These are phyloP conservation scores for Albatrellus sp. DNA, from an alignment of 1,284 basidiomycete species.

Conservation along the genomic window DNA sequence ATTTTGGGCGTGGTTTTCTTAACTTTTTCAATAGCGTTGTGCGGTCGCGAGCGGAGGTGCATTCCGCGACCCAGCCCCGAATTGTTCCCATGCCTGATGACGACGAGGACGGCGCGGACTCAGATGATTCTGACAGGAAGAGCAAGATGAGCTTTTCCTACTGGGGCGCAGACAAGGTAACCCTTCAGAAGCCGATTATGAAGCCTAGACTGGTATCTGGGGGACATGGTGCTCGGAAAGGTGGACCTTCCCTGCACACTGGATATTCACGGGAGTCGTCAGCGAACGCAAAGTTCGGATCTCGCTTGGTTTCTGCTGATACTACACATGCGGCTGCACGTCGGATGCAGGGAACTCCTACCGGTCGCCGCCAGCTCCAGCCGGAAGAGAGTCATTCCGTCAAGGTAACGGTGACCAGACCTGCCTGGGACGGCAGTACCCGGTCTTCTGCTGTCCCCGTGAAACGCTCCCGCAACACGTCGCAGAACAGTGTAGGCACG, in stretches of 20 bases:
- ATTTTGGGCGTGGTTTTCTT: slow-evolving; percentile 7
- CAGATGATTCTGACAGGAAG: slow-evolving; percentile 76
- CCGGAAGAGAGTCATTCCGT: slow-evolving; percentile 52
- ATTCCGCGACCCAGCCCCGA: slow-evolving; percentile 42
- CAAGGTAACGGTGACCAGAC: slow-evolving; percentile 54
- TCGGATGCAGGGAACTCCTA: slow-evolving; percentile 40
- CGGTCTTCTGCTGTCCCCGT: slow-evolving; percentile 24
- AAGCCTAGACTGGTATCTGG: slow-evolving; percentile 31
- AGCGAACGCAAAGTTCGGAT: slow-evolving; percentile 77
- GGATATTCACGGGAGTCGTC: slow-evolving; percentile 68
- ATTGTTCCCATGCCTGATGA: slow-evolving; percentile 63
- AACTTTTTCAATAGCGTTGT: slow-evolving; percentile 38
- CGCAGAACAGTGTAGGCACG: slow-evolving; percentile 51
- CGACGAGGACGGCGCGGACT: slow-evolving; percentile 43
- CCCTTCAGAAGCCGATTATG: slow-evolving; percentile 63
- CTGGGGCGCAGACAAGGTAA: slow-evolving; percentile 81
- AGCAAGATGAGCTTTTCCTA: slow-evolving; percentile 88
- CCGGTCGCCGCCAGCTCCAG: slow-evolving; percentile 29
- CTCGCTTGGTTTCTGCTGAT: slow-evolving; percentile 51
- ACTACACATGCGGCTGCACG: slow-evolving; percentile 49
- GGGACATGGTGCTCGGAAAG: slow-evolving; percentile 30
- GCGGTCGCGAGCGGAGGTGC: slow-evolving; percentile 49
- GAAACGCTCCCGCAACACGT: slow-evolving; percentile 54
- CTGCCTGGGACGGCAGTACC: slow-evolving; percentile 56
- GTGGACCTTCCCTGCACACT: slow-evolving; percentile 29